phyloP scores from a whole-genome alignment of 2,329 filamentous ascomycete genomes.

The Alternaria gansuensis region DNA sequence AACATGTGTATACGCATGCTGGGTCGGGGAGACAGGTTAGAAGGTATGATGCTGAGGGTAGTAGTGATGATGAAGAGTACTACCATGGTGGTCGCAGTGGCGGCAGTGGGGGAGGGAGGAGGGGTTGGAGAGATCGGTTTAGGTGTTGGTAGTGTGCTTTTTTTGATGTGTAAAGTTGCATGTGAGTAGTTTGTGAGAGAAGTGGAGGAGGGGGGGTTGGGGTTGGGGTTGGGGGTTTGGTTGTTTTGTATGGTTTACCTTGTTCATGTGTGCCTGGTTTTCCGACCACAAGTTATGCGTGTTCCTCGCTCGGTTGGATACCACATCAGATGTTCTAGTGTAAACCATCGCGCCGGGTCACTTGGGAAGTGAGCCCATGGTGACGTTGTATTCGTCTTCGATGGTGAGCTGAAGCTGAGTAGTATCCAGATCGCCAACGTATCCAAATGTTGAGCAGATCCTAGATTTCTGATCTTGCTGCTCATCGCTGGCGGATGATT shows the following conservation, averaged over 20 bases:
- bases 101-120: background rate
- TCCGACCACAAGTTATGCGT: background rate
- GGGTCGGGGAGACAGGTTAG: background rate
- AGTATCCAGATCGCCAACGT: background rate
- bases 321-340: background rate
- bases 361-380: background rate
- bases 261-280: slow-evolving; percentile 8
- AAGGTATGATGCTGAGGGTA: background rate
- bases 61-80: background rate
- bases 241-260: slow-evolving; percentile 7
- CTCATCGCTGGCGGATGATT: slow-evolving; percentile 53
- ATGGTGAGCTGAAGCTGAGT: too few species aligned
- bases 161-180: background rate
- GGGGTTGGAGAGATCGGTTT: background rate
- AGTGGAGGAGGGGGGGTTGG: background rate
- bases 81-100: background rate
- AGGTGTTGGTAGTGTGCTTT: background rate
- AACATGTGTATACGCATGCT: slow-evolving; percentile 1
- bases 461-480: background rate
- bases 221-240: too few species aligned
- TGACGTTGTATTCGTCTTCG: background rate
- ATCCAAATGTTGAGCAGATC: slow-evolving; percentile 2
- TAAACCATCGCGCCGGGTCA: background rate
- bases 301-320: background rate
- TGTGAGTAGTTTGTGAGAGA: background rate